Base-by-base conservation (phyloP, 2,329 filamentous ascomycete genomes). In the Orbilia oligospora region DNA sequence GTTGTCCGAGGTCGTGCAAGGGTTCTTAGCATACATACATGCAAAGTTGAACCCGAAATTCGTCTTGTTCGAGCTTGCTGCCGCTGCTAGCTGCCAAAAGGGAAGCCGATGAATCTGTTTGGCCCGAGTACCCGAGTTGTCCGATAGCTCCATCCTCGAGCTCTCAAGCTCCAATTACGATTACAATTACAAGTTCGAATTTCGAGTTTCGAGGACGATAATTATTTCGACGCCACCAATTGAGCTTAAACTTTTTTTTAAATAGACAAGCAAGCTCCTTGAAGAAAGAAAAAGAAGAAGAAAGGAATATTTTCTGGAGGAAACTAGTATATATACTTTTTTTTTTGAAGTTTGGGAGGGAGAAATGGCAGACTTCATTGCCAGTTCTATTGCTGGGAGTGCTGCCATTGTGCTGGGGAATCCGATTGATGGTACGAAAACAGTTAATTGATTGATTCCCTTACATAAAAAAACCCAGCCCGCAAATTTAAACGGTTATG, bases 371-470 rank as follows among this genome's bases (percentile, higher is more conserved):
- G 94, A 97, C 84, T 97, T 97, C 85, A 97, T 93, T 92, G 93
- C 94, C 73, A 94, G 94, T 82, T 97, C 97, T 84, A 86, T 96
- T 79, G 95, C 92, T 83, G 95, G 95, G 67, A 93, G 92, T 72
- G 87, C 91, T 61, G 93, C 93, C 55, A 97, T 97, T 82, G 86
- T 97, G 58, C 91, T 97, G 78, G 94, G 95, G 80, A 97, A 97
- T 82, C 93, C 94, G 2, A 87, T 97, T 3, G 92, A 94, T 83
- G 75, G 75, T 78, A 78, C 2, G 46, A 12, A 4, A 36, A 4
- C 30, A 30, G n/a, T n/a, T n/a, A n/a, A n/a, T n/a, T n/a, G 27
- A 30, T 30, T n/a, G n/a, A 30, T 30, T 14, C 38, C 38, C 38
- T 12, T 14, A 41, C 38, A n/a, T 41, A 14, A 12, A 4, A 14